Evolutionary conservation across 495 filamentous ascomycete species (phyloP).

Genomic region (Lichina pygmaea): DNA sequence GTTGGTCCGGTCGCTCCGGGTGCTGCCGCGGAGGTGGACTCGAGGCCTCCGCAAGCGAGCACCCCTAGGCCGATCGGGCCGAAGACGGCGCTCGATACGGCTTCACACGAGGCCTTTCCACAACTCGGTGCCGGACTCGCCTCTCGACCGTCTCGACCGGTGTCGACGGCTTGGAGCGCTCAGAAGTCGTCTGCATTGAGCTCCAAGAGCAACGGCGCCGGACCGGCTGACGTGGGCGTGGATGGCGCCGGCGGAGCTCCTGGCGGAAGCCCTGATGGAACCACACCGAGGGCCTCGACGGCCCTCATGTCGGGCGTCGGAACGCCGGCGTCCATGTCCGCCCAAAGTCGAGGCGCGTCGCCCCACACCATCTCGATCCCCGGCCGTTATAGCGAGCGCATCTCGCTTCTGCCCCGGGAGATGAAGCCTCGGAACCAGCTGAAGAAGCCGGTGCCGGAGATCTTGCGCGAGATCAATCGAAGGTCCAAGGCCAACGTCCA

Average conservation of each 20-base stretch:
- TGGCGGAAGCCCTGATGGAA: no score
- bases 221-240: background rate
- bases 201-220: slow-evolving; percentile 20
- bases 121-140: slow-evolving; percentile 52
- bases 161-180: slow-evolving; percentile 40
- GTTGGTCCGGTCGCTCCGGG: no score
- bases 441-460: slow-evolving; percentile 57
- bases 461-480: slow-evolving; percentile 66
- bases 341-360: slow-evolving; percentile 10
- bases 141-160: slow-evolving; percentile 24
- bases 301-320: no score
- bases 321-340: slow-evolving; percentile 3
- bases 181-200: slow-evolving; percentile 22
- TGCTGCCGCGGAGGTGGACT: no score
- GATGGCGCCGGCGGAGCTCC: no score
- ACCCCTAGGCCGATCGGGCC: background rate
- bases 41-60: background rate
- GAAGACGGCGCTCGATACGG: slow-evolving; percentile 33
- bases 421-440: slow-evolving; percentile 45
- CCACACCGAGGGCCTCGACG: no score
- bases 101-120: slow-evolving; percentile 77
- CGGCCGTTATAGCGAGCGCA: slow-evolving; percentile 48
- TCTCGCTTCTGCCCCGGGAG: slow-evolving; percentile 42
- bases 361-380: slow-evolving; percentile 41
- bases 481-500: slow-evolving; percentile 66